Percentiles rank a stretch among this genome's conserved stretches.
Conservation (phyloP, 768 basidiomycete species). For the Chlorophyllum brunneum region DNA sequence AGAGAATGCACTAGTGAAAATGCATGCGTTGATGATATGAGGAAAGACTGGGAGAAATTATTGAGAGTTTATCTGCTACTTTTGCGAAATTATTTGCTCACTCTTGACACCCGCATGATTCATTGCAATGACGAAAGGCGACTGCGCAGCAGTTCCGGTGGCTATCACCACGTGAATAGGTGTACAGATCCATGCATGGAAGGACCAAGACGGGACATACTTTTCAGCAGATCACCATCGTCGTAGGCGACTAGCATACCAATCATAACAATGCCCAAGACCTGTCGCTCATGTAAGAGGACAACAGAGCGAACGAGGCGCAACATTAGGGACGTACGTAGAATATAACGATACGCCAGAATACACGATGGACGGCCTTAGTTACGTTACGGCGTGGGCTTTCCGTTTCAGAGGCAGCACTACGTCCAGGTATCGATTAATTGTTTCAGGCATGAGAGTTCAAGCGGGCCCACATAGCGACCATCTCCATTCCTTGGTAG, state of each 20-base stretch:
- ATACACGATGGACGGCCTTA: conserved; percentile 72
- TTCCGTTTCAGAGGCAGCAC: conserved; percentile 73
- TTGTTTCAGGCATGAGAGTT: background rate
- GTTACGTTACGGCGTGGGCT: conserved; percentile 78
- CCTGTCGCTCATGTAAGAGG: conserved; percentile 25
- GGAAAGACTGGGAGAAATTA: conserved; percentile 43
- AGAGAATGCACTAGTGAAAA: conserved; percentile 72
- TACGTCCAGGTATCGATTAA: conserved; percentile 19
- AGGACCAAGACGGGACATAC: conserved; percentile 17
- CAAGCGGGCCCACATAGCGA: conserved; percentile 48
- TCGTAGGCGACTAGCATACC: conserved; percentile 78
- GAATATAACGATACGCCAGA: conserved; percentile 78
- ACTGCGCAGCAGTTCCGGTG: conserved; percentile 64
- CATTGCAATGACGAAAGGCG: conserved; percentile 86
- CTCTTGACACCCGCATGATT: conserved; percentile 66
- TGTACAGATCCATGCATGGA: too few relatives aligned
- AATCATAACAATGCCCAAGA: conserved; percentile 67
- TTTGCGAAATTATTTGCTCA: conserved; percentile 17
- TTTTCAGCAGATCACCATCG: conserved; percentile 47
- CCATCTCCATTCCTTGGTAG: conserved; percentile 73
- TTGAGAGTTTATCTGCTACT: conserved; percentile 13
- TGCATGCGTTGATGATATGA: conserved; percentile 66
- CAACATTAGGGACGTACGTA: too few relatives aligned
- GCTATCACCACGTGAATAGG: conserved; percentile 17
- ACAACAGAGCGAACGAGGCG: too few relatives aligned